Conservation (phyloP, 2,329 filamentous ascomycete genomes). For the Herpotrichia juniperi region DNA sequence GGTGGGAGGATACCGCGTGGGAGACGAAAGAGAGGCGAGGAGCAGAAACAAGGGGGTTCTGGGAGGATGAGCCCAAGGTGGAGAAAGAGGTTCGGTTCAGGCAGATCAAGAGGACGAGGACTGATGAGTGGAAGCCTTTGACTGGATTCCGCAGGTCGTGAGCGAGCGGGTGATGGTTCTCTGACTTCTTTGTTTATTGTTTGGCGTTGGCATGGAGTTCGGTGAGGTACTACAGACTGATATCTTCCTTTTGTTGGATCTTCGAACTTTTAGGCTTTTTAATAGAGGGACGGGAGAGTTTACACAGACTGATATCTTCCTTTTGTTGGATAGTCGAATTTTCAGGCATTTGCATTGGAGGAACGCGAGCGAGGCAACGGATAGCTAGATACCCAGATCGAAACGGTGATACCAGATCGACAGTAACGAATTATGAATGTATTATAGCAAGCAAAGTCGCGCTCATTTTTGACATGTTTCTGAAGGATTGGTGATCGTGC, state of each 20-base stretch:
- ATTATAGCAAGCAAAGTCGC: background rate
- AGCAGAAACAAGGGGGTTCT: constrained; percentile 11
- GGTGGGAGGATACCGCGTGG: constrained; percentile 33
- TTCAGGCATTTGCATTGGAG: too few species aligned
- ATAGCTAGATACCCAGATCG: background rate
- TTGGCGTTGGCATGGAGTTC: too few species aligned
- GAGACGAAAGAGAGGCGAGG: constrained; percentile 27
- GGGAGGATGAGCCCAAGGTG: constrained; percentile 18
- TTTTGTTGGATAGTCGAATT: too few species aligned
- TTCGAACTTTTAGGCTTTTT: too few species aligned
- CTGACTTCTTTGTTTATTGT: too few species aligned
- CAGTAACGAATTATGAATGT: constrained; percentile 11
- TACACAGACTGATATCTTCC: too few species aligned
- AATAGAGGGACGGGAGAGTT: too few species aligned
- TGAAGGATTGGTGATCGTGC: too few species aligned
- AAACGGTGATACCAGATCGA: constrained; percentile 7
- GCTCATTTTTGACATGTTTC: background rate
- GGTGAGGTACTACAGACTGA: too few species aligned
- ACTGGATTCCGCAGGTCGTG: constrained; percentile 12
- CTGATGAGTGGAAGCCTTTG: constrained; percentile 38
- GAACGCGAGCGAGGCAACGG: too few species aligned
- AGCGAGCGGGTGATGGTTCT: background rate
- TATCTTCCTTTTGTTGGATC: too few species aligned
- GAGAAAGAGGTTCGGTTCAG: constrained; percentile 30
- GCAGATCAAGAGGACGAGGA: constrained; percentile 35